phyloP scores from a whole-genome alignment of 2,329 filamentous ascomycete species.

The Fusarium veterinarium region DNA sequence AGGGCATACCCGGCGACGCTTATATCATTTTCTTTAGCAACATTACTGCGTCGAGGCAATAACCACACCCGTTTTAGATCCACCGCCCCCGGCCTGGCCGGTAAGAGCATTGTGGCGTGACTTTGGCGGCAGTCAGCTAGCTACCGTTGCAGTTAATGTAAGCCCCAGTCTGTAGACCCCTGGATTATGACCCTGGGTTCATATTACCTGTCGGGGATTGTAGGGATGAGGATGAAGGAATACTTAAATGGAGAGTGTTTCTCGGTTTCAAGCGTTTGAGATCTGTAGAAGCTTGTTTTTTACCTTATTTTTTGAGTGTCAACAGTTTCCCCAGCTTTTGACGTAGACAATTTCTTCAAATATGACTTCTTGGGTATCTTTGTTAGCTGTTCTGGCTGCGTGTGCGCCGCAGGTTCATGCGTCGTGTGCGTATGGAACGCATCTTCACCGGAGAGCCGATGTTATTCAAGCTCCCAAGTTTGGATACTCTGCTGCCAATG shows the following conservation, averaged over 20 bases:
- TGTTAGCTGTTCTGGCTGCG: constrained; percentile 26
- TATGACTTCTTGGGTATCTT: constrained; percentile 28
- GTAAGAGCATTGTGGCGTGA: background rate
- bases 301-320: background rate
- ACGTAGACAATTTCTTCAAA: background rate
- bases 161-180: constrained; percentile 12
- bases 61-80: constrained; percentile 5
- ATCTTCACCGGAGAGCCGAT: constrained; percentile 49
- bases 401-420: constrained; percentile 42
- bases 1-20: background rate
- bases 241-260: constrained; percentile 3
- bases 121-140: background rate
- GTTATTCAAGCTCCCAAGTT: constrained; percentile 52
- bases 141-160: constrained; percentile 2
- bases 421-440: constrained; percentile 55
- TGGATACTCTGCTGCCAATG: constrained; percentile 52
- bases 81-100: background rate
- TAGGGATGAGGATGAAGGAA: background rate
- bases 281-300: background rate
- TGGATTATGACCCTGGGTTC: background rate
- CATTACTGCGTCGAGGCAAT: background rate
- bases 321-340: background rate
- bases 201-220: background rate
- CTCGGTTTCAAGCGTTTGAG: background rate
- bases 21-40: constrained; percentile 1